Evolutionary conservation across 257 asterid species (phyloP).

Genomic region (Linderniella brevidens): DNA sequence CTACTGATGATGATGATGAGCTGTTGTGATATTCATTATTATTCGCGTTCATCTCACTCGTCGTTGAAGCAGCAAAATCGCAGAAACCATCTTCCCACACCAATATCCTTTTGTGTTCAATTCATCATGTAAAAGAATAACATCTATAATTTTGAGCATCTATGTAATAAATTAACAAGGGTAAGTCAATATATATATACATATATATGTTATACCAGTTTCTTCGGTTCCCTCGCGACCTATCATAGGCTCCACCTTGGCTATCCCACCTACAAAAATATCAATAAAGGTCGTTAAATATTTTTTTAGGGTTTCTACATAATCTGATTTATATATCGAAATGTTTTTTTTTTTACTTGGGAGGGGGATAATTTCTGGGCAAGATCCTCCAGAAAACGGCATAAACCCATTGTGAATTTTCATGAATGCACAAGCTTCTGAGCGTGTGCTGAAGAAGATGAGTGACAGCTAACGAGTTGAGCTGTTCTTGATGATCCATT

Average conservation of each 20-base stretch:
- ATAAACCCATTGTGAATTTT: constrained; percentile 94
- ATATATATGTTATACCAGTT: constrained; percentile 43
- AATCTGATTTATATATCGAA: neutral
- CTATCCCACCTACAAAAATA: constrained; percentile 64
- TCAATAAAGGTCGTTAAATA: neutral
- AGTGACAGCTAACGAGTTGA: constrained; percentile 71
- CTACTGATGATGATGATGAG: constrained; percentile 25
- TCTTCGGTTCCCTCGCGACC: constrained; percentile 92
- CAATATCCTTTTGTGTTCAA: constrained; percentile 43
- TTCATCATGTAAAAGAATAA: neutral
- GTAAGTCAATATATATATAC: neutral
- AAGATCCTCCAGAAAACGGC: constrained; percentile 99
- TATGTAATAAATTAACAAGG: neutral
- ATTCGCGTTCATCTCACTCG: no score
- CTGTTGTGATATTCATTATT: constrained; percentile 15
- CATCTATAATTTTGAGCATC: no score
- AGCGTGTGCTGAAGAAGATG: constrained; percentile 97
- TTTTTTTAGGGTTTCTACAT: neutral
- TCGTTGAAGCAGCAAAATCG: constrained; percentile 68
- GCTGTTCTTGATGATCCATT: constrained; percentile 60
- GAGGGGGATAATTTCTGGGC: constrained; percentile 98
- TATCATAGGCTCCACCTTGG: constrained; percentile 89
- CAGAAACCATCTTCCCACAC: constrained; percentile 99
- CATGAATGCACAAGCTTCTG: constrained; percentile 83
- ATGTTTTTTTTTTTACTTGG: constrained; percentile 34